phyloP scores from a whole-genome alignment of 257 asterid genomes.

The Salvia splendens region DNA sequence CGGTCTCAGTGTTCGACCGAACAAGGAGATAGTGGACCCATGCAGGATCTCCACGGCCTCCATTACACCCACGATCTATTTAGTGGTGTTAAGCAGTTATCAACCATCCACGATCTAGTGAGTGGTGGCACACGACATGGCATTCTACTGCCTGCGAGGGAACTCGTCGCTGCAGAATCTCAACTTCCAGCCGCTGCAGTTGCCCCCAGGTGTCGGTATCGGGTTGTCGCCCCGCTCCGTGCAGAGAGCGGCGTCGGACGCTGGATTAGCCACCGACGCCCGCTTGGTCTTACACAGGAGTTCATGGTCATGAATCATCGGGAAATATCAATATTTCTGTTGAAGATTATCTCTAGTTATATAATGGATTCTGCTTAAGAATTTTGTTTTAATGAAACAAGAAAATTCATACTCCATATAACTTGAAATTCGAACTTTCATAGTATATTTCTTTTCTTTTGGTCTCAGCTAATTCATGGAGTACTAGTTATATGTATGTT shows the following conservation, averaged over 20 bases:
- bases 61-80: too few species aligned
- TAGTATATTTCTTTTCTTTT: too few species aligned
- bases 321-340: conserved; percentile 44
- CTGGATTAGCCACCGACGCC: conserved; percentile 89
- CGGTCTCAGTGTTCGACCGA: too few species aligned
- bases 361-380: conserved; percentile 1
- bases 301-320: conserved; percentile 3
- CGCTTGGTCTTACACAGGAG: conserved; percentile 6
- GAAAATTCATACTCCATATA: too few species aligned
- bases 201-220: conserved; percentile 51
- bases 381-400: neutral
- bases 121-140: conserved; percentile 82
- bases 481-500: neutral
- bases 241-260: conserved; percentile 83
- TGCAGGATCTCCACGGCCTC: too few species aligned
- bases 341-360: conserved; percentile 55
- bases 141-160: conserved; percentile 65
- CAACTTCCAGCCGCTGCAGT: conserved; percentile 50
- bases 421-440: conserved; percentile 3
- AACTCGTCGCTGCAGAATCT: conserved; percentile 42
- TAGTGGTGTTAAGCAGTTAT: too few species aligned
- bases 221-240: conserved; percentile 87
- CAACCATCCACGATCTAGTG: too few species aligned
- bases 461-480: too few species aligned
- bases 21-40: too few species aligned